Evolutionary conservation across 2,329 filamentous ascomycete species (phyloP), one percentile per base, ranked within the genome.

Genomic region (Ascochyta fabae): DNA sequence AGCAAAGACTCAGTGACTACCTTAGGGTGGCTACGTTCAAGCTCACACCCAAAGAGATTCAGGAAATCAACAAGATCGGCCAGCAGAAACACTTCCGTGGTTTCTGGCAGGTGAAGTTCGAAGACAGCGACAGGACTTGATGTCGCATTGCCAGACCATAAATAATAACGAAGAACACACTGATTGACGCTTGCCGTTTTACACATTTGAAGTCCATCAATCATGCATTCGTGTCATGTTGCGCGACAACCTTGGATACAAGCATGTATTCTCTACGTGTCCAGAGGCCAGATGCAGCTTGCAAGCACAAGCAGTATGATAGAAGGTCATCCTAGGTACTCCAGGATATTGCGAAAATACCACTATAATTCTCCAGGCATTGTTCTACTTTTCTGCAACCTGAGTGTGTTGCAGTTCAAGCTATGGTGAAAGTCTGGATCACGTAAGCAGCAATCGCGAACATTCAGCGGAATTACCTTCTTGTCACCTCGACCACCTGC

Each of bases 11-110:
- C 67, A 82, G 77, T 53, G 83, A 86, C 64, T 87, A 87, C 62
- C 65, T 87, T 58, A 75, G 83, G 22, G 77, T 76, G 1, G 75
- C 83, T 60, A 82, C 80, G 0, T 88, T 88, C 72, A 82, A 82
- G 60, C 67, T 88, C 59, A 87, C 82, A 6, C 83, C 84, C 0
- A 77, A 77, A 40, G 86, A 88, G 71, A 77, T 88, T 23, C 74
- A 83, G 55, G 56, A 74, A 38, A 64, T 77, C 15, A 76, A 75
- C 46, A 78, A 82, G 62, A 65, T 81, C 33, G 88, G 88, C 1
- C 77, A 77, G 61, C 68, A 85, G 77, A 87, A 87, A 75, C 84
- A 89, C 70, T 86, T 77, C 65, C 80, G 87, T 29, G 82, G 75
- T 0, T 89, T 85, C 69, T 89, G 85, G 84, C 75, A 60, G 2